These are phyloP conservation scores for Ganoderma lingzhi DNA, from an alignment of 1,284 basidiomycete genomes.

Conservation along the genomic window DNA sequence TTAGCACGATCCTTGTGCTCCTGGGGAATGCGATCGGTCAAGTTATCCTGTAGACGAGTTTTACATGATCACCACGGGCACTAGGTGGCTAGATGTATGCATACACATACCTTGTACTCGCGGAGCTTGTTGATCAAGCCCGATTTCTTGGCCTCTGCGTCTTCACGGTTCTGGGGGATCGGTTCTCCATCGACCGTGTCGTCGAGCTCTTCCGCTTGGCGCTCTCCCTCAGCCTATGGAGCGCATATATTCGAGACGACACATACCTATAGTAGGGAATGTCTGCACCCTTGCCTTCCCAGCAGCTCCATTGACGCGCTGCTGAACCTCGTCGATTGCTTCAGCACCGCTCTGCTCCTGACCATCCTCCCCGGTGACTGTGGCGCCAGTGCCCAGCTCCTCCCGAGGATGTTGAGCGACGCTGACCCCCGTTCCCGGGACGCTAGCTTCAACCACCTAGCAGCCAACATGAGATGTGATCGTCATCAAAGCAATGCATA, in stretches of 20 bases:
- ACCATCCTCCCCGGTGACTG: constrained; percentile 43
- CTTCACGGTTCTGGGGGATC: constrained; percentile 47
- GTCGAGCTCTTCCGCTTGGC: constrained; percentile 45
- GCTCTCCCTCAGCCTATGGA: constrained; percentile 37
- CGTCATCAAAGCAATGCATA: not conserved
- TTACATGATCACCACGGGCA: not conserved
- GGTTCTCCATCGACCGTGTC: constrained; percentile 34
- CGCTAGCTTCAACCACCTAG: constrained; percentile 55
- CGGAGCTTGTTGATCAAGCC: constrained; percentile 58
- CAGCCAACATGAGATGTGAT: not conserved
- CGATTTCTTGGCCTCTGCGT: constrained; percentile 58
- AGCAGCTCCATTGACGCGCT: constrained; percentile 31
- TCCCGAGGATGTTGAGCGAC: constrained; percentile 57
- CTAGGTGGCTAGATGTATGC: not conserved
- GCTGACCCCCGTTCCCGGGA: constrained; percentile 53
- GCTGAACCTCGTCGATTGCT: constrained; percentile 33
- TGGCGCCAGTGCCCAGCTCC: constrained; percentile 39
- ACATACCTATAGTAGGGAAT: not conserved
- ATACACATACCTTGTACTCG: constrained; percentile 43
- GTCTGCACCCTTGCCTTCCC: constrained; percentile 32
- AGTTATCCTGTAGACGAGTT: constrained; percentile 46
- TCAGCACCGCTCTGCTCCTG: constrained; percentile 46
- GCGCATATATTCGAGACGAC: not conserved
- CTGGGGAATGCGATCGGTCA: constrained; percentile 62
- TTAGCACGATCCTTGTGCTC: constrained; percentile 66